phyloP scores from a whole-genome alignment of 2,329 filamentous ascomycete genomes.

The Epichloe scottii region DNA sequence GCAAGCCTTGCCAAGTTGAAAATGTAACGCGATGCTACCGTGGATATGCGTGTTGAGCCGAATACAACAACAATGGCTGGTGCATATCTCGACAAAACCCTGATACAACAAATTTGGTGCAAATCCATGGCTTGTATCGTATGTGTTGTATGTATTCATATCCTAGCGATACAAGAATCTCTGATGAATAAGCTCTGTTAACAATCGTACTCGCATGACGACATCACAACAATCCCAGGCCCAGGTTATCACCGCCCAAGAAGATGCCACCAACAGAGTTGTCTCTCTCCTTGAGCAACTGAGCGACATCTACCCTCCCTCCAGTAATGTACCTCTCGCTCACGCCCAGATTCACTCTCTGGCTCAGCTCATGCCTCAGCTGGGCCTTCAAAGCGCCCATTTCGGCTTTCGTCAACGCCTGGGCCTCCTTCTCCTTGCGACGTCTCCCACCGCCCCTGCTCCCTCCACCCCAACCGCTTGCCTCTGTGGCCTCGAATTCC shows the following conservation, averaged over 20 bases:
- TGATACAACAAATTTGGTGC: too few species aligned
- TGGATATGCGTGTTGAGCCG: too few species aligned
- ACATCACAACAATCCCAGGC: slow-evolving; percentile 12
- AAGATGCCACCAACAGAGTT: slow-evolving; percentile 27
- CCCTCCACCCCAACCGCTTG: slow-evolving; percentile 44
- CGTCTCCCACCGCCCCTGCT: slow-evolving; percentile 63
- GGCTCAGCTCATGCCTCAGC: slow-evolving; percentile 55
- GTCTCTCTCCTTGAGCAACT: slow-evolving; percentile 50
- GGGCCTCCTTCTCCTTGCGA: slow-evolving; percentile 60
- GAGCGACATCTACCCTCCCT: slow-evolving; percentile 72
- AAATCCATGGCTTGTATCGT: too few species aligned
- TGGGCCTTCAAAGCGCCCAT: slow-evolving; percentile 57
- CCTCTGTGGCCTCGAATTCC: slow-evolving; percentile 69
- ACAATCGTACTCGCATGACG: neutral
- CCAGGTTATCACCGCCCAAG: slow-evolving; percentile 28
- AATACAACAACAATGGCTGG: too few species aligned
- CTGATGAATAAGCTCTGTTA: too few species aligned
- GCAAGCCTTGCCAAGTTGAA: too few species aligned
- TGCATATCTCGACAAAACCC: too few species aligned
- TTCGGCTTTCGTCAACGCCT: slow-evolving; percentile 59
- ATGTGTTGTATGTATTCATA: neutral
- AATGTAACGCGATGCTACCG: too few species aligned
- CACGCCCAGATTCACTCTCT: slow-evolving; percentile 74
- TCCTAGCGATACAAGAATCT: neutral
- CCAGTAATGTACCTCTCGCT: slow-evolving; percentile 76